These are phyloP conservation scores for Anacardium occidentale DNA, from an alignment of 345 rosid species.

Conservation along the genomic window DNA sequence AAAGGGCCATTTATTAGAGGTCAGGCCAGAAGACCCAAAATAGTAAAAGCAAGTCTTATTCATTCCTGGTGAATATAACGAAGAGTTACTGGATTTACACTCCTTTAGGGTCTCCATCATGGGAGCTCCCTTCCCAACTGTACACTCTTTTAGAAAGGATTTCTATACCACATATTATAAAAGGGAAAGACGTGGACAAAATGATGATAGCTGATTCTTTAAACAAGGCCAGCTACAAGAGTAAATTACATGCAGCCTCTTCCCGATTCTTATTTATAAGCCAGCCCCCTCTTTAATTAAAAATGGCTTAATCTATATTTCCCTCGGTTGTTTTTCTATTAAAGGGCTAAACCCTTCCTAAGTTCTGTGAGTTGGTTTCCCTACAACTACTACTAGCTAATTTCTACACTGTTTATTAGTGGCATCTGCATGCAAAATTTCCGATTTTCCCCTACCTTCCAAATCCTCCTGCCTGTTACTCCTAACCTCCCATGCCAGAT, in stretches of 20 bases:
- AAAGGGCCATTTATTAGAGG: background rate
- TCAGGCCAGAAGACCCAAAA: background rate
- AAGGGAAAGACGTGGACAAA: slow-evolving; percentile 30
- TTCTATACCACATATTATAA: slow-evolving; percentile 24
- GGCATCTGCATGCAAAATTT: slow-evolving; percentile 41
- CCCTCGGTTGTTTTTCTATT: slow-evolving; percentile 22
- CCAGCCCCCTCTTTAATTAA: slow-evolving; percentile 18
- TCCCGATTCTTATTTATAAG: slow-evolving; percentile 24
- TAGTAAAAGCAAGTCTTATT: background rate
- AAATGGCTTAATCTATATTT: slow-evolving; percentile 29
- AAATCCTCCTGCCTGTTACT: slow-evolving; percentile 21
- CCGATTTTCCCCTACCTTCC: slow-evolving; percentile 35
- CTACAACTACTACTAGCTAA: slow-evolving; percentile 33
- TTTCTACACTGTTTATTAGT: slow-evolving; percentile 39
- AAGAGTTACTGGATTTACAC: slow-evolving; percentile 7
- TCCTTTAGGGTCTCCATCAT: background rate
- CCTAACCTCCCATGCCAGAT: slow-evolving; percentile 1
- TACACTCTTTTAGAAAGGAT: slow-evolving; percentile 3
- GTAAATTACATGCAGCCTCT: slow-evolving; percentile 31
- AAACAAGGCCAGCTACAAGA: slow-evolving; percentile 28
- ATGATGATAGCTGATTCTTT: slow-evolving; percentile 29
- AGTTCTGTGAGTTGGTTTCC: slow-evolving; percentile 37
- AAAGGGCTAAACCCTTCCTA: slow-evolving; percentile 21
- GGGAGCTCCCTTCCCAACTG: slow-evolving; percentile 7
- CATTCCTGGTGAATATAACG: background rate